Conservation (phyloP, 1,139 yeast species). For the Magnusiomyces tetraspermus region DNA sequence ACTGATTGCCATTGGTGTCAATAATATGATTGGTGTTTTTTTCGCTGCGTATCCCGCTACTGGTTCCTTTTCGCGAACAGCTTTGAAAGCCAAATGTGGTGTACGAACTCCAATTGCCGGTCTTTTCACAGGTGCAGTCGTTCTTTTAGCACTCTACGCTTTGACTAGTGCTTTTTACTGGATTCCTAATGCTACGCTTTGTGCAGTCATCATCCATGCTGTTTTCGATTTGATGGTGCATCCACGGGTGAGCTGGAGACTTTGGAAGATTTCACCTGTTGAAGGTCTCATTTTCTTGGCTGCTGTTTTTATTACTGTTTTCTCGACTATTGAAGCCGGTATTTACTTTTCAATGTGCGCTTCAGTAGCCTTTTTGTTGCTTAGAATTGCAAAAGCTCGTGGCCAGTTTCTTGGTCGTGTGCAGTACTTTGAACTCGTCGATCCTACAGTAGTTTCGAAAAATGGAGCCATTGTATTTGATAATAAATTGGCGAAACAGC, state of each 20-base stretch:
- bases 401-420: constrained; percentile 80
- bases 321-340: constrained; percentile 76
- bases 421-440: constrained; percentile 32
- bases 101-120: constrained; percentile 94
- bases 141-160: constrained; percentile 73
- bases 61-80: constrained; percentile 92
- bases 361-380: constrained; percentile 62
- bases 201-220: constrained; percentile 91
- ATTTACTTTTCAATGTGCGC: constrained; percentile 86
- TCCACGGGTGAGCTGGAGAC: constrained; percentile 59
- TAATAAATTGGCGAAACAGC: background rate
- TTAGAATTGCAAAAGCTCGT: constrained; percentile 69
- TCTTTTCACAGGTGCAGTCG: constrained; percentile 81
- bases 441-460: constrained; percentile 49
- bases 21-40: constrained; percentile 83
- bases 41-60: constrained; percentile 96
- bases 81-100: constrained; percentile 89
- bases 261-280: constrained; percentile 68
- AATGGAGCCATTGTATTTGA: constrained; percentile 55
- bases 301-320: constrained; percentile 71
- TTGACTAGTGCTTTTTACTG: constrained; percentile 29
- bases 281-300: constrained; percentile 69
- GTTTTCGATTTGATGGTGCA: constrained; percentile 78
- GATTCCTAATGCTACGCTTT: constrained; percentile 55
- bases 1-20: constrained; percentile 85